A percentile compares a stretch with the other conserved stretches of the same genome.
phyloP scores from a whole-genome alignment of 352 stramenopile genomes.

The Phytophthora ohioensis region DNA sequence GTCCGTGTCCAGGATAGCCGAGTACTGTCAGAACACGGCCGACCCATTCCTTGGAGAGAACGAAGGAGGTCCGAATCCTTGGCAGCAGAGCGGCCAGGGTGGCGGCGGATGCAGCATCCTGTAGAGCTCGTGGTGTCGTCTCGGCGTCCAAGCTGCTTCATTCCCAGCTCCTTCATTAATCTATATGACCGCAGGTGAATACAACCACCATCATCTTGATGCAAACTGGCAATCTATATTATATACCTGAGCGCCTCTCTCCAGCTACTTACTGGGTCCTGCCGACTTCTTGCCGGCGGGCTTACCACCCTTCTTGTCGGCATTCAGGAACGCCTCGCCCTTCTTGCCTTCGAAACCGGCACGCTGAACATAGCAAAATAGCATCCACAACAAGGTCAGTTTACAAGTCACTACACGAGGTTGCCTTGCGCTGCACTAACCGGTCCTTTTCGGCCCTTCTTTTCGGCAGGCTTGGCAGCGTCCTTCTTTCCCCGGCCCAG shows the following conservation, averaged over 20 bases:
- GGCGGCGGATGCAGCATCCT: slow-evolving; percentile 73
- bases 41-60: slow-evolving; percentile 85
- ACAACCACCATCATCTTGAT: slow-evolving; percentile 14
- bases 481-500: slow-evolving; percentile 39
- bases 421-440: slow-evolving; percentile 29
- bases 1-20: slow-evolving; percentile 53
- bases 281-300: slow-evolving; percentile 31
- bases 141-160: background rate
- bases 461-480: slow-evolving; percentile 44
- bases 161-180: slow-evolving; percentile 25
- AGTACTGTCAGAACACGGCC: slow-evolving; percentile 78
- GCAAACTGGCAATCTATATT: slow-evolving; percentile 56
- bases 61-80: slow-evolving; percentile 69
- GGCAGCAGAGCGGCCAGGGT: slow-evolving; percentile 73
- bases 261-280: slow-evolving; percentile 45
- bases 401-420: background rate
- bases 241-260: slow-evolving; percentile 41
- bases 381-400: slow-evolving; percentile 20
- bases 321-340: slow-evolving; percentile 76
- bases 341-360: slow-evolving; percentile 88
- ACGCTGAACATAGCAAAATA: slow-evolving; percentile 40
- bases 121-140: slow-evolving; percentile 26
- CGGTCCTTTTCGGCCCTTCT: slow-evolving; percentile 49
- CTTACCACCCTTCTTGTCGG: slow-evolving; percentile 57
- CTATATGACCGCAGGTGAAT: slow-evolving; percentile 29